phyloP scores from a whole-genome alignment of 2,329 filamentous ascomycete species.

The Monosporascus sp. region DNA sequence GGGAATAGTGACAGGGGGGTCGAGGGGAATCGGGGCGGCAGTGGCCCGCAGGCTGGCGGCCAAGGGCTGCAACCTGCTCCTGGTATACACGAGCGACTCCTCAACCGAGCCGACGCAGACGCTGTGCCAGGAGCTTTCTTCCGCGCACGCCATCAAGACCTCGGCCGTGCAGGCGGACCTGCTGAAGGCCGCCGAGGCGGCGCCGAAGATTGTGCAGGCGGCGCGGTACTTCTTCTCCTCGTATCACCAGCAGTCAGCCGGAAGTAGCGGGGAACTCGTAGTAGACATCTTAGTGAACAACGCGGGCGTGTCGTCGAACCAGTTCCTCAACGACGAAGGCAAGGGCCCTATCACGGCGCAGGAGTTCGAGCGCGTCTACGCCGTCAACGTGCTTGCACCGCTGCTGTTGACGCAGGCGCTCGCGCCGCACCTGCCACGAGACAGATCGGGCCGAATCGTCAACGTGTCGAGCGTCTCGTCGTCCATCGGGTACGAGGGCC shows the following conservation, averaged over 20 bases:
- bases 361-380: slow-evolving; percentile 68
- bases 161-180: slow-evolving; percentile 68
- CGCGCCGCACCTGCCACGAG: slow-evolving; percentile 61
- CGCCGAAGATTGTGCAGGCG: slow-evolving; percentile 44
- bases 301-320: slow-evolving; percentile 67
- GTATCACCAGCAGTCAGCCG: slow-evolving; percentile 42
- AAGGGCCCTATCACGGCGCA: slow-evolving; percentile 55
- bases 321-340: slow-evolving; percentile 56
- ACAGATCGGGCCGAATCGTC: slow-evolving; percentile 56
- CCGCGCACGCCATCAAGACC: slow-evolving; percentile 54
- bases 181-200: slow-evolving; percentile 54
- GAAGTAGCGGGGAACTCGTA: slow-evolving; percentile 55
- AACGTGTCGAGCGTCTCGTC: slow-evolving; percentile 51
- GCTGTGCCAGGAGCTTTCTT: slow-evolving; percentile 56
- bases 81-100: slow-evolving; percentile 59
- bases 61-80: slow-evolving; percentile 63
- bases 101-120: slow-evolving; percentile 44
- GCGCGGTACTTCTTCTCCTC: not conserved
- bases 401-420: slow-evolving; percentile 72
- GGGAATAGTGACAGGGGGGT: slow-evolving; percentile 74
- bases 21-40: slow-evolving; percentile 66
- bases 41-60: slow-evolving; percentile 64
- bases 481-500: slow-evolving; percentile 47
- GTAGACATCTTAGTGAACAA: slow-evolving; percentile 88
- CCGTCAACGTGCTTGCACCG: slow-evolving; percentile 77